Base-by-base conservation (phyloP, 2,329 filamentous ascomycete species). In the Fusarium sp. region DNA sequence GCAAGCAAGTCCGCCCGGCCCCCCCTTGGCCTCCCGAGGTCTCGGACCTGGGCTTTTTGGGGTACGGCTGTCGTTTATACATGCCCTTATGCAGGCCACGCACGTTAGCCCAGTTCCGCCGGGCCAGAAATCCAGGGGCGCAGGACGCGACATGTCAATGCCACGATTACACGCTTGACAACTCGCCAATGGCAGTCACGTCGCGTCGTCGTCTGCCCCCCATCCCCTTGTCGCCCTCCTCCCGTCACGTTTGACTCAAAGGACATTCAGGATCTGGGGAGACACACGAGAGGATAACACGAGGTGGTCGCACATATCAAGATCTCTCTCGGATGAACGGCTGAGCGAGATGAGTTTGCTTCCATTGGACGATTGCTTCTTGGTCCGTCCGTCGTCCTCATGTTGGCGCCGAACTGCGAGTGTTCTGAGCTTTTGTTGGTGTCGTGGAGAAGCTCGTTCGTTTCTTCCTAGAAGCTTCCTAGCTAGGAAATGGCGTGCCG, bases 401-500 rank as follows among this genome's bases (percentile, higher is more conserved):
- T 16, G 34, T 31, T 52, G 13, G 16, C 34, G 40, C 29, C 24
- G 40, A 45, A 45, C 40, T 45, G 35, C 34, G 37, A 2, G 22
- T 63, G 24, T 63, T 60, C 29, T 27, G 42, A 47, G 47, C 27
- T 31, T 31, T 18, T 31, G 45, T 52, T 31, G 34, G 73, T 75
- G 60, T 62, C 64, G 40, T 67, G 65, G 69, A 73, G 74, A 75
- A 72, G 70, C 62, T 50, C 66, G 50, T 65, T 70, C 63, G 65
- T 68, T 75, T 68, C 66, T 73, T 67, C 66, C 35, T 60, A 24
- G 62, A 75, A 69, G 57, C 63, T 70, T 75, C 75, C 70, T 69
- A 75, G 70, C 67, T 61, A 35, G 66, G 71, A 62, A 54, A 64
- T 64, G 66, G 67, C 65, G 50, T 63, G 64, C 22, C 27, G 34